Evolutionary conservation across 768 basidiomycete species (phyloP), one percentile per base, ranked within the genome.

Genomic region (Boletus pseudopeckii): DNA sequence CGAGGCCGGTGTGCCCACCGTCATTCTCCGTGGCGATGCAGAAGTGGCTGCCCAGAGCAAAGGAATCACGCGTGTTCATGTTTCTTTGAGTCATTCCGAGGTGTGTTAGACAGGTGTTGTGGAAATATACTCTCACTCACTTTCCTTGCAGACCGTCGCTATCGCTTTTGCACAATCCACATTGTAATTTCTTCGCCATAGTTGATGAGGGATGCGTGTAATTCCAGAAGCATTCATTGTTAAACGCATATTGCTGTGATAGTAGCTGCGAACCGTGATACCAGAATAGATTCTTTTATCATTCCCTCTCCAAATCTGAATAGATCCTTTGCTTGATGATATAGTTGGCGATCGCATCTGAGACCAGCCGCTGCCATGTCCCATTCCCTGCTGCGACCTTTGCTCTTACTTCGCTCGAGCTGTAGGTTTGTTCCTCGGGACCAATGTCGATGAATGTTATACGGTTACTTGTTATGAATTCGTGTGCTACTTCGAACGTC

Each of bases 11-110:
- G 89, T 77, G 20, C 96, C 96, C 2, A 79, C 76, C 10, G 90
- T 96, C 37, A 74, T 63, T 50, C 79, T 95, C 20, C 84, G 89
- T 61, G 91, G 90, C 7, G 88, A 93, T 42, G 94, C 92, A 30
- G 77, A 86, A 69, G 69, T 72, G 3, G 85, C 85, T 51, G 95
- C 94, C 37, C 74, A 79, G 10, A 76, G 72, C 43, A 89, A 86
- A 74, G 86, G 86, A 48, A 80, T 98, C 69, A 78, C 74, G 14
- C 83, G 80, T 61, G 77, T 96, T 58, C 76, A 91, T 64, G 74
- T 99, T 57, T 95, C 92, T 17, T 74, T 99, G 60, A 92, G 90
- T 62, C 96, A 99, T 74, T 95, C 93, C 50, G 92, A 96, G 76
- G 89, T 87, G 70, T 65, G 83, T 81, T 56, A 40, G 32, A 37